Conservation (phyloP, 1,139 yeast species). For the Diutina sp. region DNA sequence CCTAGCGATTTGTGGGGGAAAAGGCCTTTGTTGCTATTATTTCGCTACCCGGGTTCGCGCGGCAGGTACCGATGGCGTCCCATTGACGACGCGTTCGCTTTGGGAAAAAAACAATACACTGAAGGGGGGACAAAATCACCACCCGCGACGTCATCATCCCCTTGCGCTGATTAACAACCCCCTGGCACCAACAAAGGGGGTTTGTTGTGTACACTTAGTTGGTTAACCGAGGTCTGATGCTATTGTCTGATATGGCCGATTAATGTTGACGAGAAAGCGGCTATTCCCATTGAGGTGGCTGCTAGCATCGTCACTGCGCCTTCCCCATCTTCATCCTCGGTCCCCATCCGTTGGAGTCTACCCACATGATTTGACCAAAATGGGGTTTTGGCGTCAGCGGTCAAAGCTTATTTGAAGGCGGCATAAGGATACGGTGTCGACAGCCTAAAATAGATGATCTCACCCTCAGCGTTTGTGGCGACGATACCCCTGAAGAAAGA, state of each 20-base stretch:
- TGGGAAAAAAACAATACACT: neutral
- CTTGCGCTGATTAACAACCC: neutral
- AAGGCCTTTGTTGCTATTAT: neutral
- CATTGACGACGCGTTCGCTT: neutral
- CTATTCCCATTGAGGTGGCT: neutral
- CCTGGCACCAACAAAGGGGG: too few relatives aligned
- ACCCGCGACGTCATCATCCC: neutral
- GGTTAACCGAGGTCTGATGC: too few relatives aligned
- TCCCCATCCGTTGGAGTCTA: neutral
- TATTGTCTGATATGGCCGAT: neutral
- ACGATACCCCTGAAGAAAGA: neutral
- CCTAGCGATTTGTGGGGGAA: neutral
- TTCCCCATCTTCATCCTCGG: neutral
- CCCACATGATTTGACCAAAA: neutral
- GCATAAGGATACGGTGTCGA: neutral
- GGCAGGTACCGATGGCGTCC: neutral
- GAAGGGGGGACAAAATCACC: neutral
- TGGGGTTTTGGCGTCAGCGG: too few relatives aligned
- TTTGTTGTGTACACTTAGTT: too few relatives aligned
- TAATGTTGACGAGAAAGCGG: neutral
- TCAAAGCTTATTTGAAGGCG: too few relatives aligned
- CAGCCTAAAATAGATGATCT: neutral
- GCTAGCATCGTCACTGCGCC: neutral
- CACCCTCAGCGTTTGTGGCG: neutral
- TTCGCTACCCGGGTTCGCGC: neutral